Conservation (phyloP, 257 asterid genomes). For the Catharanthus roseus region DNA sequence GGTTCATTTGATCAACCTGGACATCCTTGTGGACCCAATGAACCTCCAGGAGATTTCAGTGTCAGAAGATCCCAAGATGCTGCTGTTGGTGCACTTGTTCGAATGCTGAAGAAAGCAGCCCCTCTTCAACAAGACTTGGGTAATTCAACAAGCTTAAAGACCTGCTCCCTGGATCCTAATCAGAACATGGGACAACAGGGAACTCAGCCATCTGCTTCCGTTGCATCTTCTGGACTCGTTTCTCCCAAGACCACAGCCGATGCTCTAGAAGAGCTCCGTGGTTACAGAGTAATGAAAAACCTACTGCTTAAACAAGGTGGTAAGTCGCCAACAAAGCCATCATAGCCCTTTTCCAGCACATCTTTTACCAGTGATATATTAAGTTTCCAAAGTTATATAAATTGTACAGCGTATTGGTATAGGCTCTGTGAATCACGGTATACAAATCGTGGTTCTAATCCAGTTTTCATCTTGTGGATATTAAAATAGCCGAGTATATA, state of each 20-base stretch:
- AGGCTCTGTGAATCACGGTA: neutral
- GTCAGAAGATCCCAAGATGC: conserved; percentile 53
- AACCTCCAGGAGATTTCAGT: conserved; percentile 25
- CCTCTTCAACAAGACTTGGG: conserved; percentile 49
- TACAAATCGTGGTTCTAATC: neutral
- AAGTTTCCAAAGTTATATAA: neutral
- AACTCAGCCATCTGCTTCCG: conserved; percentile 18
- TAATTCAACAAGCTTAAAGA: conserved; percentile 20
- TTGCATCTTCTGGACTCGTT: conserved; percentile 33
- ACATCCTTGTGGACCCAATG: conserved; percentile 26
- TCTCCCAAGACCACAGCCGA: conserved; percentile 53
- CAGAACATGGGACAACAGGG: conserved; percentile 20
- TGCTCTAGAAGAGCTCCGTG: conserved; percentile 72
- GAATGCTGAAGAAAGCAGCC: conserved; percentile 68
- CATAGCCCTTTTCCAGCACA: neutral
- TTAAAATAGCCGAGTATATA: too few species aligned
- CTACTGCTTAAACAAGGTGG: conserved; percentile 39
- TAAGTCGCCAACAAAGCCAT: neutral
- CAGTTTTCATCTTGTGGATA: neutral
- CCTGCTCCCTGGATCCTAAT: conserved; percentile 15
- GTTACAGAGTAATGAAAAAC: conserved; percentile 43
- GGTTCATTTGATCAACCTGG: conserved; percentile 43
- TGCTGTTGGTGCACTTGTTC: conserved; percentile 65
- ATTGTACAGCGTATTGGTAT: neutral
- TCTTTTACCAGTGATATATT: neutral